phyloP scores from a whole-genome alignment of 352 stramenopile genomes.

The Thalassiosira ordinaria region DNA sequence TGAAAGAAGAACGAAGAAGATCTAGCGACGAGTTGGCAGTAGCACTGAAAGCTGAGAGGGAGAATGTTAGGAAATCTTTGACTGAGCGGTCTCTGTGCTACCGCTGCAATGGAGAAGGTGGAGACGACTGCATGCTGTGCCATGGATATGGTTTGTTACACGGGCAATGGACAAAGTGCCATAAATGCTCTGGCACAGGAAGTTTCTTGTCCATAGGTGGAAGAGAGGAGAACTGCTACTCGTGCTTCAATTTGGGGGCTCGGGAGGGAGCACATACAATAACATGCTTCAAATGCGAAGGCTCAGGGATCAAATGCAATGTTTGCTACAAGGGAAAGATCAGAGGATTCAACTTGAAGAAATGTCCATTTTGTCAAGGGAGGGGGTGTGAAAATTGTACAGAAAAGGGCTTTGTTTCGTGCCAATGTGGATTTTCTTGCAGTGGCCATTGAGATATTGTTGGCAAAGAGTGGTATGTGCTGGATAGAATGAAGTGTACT shows the following conservation, averaged over 20 bases:
- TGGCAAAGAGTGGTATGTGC: too few relatives aligned
- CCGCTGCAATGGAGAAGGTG: background rate
- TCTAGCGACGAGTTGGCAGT: background rate
- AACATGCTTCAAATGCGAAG: background rate
- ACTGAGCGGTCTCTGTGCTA: background rate
- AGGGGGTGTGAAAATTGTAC: background rate
- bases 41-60: background rate
- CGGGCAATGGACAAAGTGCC: background rate
- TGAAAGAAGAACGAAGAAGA: background rate
- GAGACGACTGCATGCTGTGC: background rate
- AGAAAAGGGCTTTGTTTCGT: background rate
- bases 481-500: too few relatives aligned
- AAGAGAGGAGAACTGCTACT: background rate
- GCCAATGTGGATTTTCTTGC: background rate
- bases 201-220: background rate
- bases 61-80: background rate
- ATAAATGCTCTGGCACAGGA: background rate
- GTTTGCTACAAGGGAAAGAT: background rate
- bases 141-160: background rate
- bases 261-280: background rate
- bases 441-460: too few relatives aligned
- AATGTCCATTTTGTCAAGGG: background rate
- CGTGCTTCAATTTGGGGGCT: background rate
- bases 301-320: background rate
- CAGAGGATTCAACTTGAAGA: background rate